phyloP scores from a whole-genome alignment of 1,284 basidiomycete genomes.

The Ceratobasidium sp. region DNA sequence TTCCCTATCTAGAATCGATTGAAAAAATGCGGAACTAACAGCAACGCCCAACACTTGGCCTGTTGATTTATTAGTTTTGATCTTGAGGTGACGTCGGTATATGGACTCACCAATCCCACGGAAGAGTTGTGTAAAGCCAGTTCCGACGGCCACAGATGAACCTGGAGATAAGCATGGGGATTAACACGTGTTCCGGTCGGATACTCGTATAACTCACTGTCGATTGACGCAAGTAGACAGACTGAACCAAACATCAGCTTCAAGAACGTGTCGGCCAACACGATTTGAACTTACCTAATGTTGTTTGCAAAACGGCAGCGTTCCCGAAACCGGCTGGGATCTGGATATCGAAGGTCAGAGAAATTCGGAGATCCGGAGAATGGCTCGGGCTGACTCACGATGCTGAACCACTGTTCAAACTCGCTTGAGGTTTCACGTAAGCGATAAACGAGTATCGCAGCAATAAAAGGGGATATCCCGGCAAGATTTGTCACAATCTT shows the following conservation, averaged over 20 bases:
- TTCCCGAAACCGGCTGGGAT: conserved; percentile 83
- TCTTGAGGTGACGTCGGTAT: neutral
- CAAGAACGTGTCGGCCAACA: conserved; percentile 18
- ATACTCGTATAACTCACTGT: conserved; percentile 61
- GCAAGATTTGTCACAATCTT: conserved; percentile 78
- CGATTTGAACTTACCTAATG: conserved; percentile 69
- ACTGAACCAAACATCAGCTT: conserved; percentile 61
- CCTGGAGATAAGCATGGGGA: conserved; percentile 56
- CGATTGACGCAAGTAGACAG: conserved; percentile 78
- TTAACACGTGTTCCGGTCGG: neutral
- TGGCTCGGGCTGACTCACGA: conserved; percentile 64
- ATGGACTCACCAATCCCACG: conserved; percentile 71
- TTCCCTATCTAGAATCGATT: conserved; percentile 73
- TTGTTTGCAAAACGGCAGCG: conserved; percentile 84
- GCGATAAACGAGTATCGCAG: conserved; percentile 67
- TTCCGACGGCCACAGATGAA: conserved; percentile 80
- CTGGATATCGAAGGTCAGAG: conserved; percentile 56
- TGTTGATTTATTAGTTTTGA: conserved; percentile 52
- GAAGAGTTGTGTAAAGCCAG: conserved; percentile 84
- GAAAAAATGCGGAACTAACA: conserved; percentile 83
- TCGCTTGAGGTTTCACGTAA: conserved; percentile 71
- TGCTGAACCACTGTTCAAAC: conserved; percentile 79
- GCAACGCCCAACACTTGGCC: conserved; percentile 90
- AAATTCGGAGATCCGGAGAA: conserved; percentile 4
- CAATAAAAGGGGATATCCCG: conserved; percentile 77